Evolutionary conservation across 2,329 filamentous ascomycete species (phyloP).

Genomic region (Monosporascus sp.): DNA sequence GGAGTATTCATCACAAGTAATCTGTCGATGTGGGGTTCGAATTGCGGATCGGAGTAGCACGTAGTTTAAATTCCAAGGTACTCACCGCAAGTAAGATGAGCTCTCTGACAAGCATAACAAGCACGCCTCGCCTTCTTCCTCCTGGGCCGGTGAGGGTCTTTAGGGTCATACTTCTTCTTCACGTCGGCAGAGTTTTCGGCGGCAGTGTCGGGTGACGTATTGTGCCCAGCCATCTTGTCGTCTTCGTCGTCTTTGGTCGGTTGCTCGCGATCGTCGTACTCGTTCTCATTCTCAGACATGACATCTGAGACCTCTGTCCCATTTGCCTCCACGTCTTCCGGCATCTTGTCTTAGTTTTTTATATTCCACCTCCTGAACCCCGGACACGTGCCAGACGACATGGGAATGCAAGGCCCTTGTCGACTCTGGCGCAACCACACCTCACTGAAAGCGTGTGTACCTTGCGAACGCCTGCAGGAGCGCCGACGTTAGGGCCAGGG

Average conservation of each 20-base stretch:
- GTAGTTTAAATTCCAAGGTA: conserved; percentile 19
- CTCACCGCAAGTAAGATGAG: conserved; percentile 97
- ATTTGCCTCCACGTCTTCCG: conserved; percentile 49
- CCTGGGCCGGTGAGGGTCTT: conserved; percentile 83
- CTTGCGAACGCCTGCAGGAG: conserved; percentile 24
- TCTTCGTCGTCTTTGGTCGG: conserved; percentile 41
- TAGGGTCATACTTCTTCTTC: conserved; percentile 72
- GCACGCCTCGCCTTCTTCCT: conserved; percentile 95
- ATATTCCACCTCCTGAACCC: conserved; percentile 27
- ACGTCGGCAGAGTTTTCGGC: conserved; percentile 43
- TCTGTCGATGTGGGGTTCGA: neutral
- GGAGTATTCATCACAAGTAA: too few relatives aligned
- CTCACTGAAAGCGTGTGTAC: conserved; percentile 14
- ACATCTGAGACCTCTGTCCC: conserved; percentile 53
- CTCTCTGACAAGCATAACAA: conserved; percentile 94
- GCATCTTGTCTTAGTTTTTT: conserved; percentile 54
- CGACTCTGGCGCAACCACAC: conserved; percentile 28
- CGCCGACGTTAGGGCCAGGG: conserved; percentile 19
- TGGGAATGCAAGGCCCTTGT: conserved; percentile 19
- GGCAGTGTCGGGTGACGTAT: conserved; percentile 36
- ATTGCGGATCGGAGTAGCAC: neutral
- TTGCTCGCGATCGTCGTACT: conserved; percentile 44
- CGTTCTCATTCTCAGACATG: conserved; percentile 57
- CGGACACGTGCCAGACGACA: conserved; percentile 12
- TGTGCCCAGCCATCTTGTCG: conserved; percentile 49